Evolutionary conservation across 1,284 basidiomycete genomes (phyloP).

Genomic region (Trametes polyzona): DNA sequence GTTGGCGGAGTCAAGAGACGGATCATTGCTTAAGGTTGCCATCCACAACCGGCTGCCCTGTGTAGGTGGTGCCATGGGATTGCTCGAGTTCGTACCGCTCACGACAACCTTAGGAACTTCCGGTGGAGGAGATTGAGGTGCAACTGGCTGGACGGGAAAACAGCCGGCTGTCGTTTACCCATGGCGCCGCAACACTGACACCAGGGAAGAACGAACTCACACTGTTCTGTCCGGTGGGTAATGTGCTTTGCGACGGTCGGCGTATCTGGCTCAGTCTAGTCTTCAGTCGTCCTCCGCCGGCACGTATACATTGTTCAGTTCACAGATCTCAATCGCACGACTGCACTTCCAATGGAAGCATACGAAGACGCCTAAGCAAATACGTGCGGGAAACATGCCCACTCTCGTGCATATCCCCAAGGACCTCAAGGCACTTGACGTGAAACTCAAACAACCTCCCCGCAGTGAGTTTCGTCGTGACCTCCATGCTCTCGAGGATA

Average conservation of each 20-base stretch:
- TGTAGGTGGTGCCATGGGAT: constrained; percentile 47
- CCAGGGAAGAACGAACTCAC: constrained; percentile 60
- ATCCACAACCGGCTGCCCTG: constrained; percentile 73
- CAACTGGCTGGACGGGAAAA: constrained; percentile 58
- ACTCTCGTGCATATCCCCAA: constrained; percentile 60
- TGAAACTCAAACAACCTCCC: constrained; percentile 62
- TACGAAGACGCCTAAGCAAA: constrained; percentile 35
- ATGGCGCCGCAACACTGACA: constrained; percentile 41
- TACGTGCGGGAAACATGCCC: constrained; percentile 57
- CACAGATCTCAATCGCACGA: constrained; percentile 60
- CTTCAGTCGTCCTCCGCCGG: constrained; percentile 67
- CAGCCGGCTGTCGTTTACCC: constrained; percentile 55
- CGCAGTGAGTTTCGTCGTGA: constrained; percentile 49
- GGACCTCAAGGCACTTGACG: constrained; percentile 61
- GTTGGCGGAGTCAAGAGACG: constrained; percentile 63
- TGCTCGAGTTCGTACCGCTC: constrained; percentile 1
- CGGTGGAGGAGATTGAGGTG: constrained; percentile 55
- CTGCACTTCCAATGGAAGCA: constrained; percentile 64
- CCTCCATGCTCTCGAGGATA: background rate
- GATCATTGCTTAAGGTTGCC: constrained; percentile 58
- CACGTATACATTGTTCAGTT: constrained; percentile 60
- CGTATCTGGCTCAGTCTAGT: constrained; percentile 1
- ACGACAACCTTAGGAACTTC: constrained; percentile 45
- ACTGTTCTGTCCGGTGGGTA: constrained; percentile 70
- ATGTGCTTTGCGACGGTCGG: background rate